phyloP scores from a whole-genome alignment of 129 eudicot species.

The Saussurea involucrata region DNA sequence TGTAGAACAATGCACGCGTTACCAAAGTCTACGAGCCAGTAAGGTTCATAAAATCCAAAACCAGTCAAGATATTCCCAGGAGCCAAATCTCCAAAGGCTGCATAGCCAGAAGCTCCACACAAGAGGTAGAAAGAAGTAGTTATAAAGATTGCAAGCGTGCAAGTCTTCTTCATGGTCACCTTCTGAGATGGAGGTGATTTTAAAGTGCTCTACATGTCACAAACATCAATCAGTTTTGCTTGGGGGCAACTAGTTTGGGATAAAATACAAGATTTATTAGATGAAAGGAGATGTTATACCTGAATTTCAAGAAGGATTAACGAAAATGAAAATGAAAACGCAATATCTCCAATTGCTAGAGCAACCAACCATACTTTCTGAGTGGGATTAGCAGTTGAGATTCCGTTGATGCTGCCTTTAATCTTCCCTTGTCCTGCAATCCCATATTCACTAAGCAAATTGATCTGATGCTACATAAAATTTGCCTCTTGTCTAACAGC shows the following conservation, averaged over 20 bases:
- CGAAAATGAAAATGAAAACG: constrained; percentile 65
- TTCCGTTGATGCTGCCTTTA: constrained; percentile 66
- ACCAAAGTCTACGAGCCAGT: constrained; percentile 81
- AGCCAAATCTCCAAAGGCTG: constrained; percentile 73
- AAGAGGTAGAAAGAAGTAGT: constrained; percentile 64
- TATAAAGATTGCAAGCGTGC: constrained; percentile 38
- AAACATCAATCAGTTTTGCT: background rate
- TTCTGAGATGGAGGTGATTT: constrained; percentile 65
- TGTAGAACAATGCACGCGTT: constrained; percentile 77
- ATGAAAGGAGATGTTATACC: constrained; percentile 27
- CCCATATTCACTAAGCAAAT: constrained; percentile 8
- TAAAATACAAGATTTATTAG: background rate
- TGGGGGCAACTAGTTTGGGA: background rate
- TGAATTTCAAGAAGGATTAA: constrained; percentile 67
- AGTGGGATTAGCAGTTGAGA: constrained; percentile 42
- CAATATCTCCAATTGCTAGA: constrained; percentile 81
- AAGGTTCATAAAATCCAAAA: constrained; percentile 87
- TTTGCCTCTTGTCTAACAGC: background rate
- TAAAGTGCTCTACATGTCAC: constrained; percentile 53
- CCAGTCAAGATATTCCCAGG: constrained; percentile 93
- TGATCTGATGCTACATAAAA: background rate
- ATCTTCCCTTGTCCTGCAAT: constrained; percentile 63
- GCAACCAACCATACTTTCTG: constrained; percentile 75
- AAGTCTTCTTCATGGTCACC: constrained; percentile 67
- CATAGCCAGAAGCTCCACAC: constrained; percentile 85